phyloP scores from a whole-genome alignment of 345 rosid genomes.

The Citrus glauca region DNA sequence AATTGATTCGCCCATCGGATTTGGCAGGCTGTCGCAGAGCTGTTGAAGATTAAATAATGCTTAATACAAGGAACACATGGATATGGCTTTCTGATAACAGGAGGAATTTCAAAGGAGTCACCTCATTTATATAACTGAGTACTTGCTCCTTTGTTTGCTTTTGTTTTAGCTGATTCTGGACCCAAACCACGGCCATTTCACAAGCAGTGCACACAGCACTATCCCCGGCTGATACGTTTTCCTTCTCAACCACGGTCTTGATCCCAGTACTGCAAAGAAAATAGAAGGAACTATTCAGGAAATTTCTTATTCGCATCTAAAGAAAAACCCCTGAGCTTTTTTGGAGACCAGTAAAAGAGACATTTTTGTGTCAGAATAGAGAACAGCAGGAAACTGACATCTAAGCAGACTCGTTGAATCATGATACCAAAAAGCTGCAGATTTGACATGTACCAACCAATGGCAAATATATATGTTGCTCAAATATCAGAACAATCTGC shows the following conservation, averaged over 20 bases:
- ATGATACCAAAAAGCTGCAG: background rate
- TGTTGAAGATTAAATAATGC: slow-evolving; percentile 14
- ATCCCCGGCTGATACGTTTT: slow-evolving; percentile 23
- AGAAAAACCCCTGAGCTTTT: background rate
- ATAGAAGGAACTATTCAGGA: background rate
- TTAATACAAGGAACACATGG: background rate
- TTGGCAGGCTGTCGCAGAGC: slow-evolving; percentile 70
- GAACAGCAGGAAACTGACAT: background rate
- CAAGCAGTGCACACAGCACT: slow-evolving; percentile 45
- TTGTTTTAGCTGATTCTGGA: slow-evolving; percentile 57
- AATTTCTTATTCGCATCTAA: background rate
- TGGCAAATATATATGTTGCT: background rate
- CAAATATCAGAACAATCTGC: background rate
- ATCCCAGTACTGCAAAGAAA: slow-evolving; percentile 34
- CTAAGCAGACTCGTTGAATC: background rate
- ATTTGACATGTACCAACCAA: background rate
- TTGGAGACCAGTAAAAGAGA: background rate
- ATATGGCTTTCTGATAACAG: background rate
- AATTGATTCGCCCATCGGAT: slow-evolving; percentile 58
- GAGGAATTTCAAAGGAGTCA: slow-evolving; percentile 1
- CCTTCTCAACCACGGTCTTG: slow-evolving; percentile 40
- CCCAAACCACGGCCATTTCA: slow-evolving; percentile 71
- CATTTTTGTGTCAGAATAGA: background rate
- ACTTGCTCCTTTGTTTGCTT: slow-evolving; percentile 50
- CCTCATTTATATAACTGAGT: slow-evolving; percentile 53